These are phyloP conservation scores for Avena atlantica DNA, from an alignment of 176 grass and related monocot species.

Conservation along the genomic window DNA sequence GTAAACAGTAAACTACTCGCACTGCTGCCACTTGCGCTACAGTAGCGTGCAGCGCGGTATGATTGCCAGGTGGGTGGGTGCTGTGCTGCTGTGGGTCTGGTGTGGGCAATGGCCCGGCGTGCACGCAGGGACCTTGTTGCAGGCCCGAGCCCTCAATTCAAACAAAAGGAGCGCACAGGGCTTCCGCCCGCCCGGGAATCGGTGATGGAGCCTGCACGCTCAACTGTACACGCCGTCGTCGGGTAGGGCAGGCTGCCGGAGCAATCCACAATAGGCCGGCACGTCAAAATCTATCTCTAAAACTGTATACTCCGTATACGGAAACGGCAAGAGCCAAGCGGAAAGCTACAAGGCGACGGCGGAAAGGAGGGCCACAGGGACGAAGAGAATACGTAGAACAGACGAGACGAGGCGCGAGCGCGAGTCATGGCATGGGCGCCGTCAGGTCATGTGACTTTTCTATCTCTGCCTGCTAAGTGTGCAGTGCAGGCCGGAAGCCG, in stretches of 20 bases:
- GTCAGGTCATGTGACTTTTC: conserved; percentile 14
- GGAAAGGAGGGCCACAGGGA: background rate
- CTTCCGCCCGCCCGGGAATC: background rate
- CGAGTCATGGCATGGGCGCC: background rate
- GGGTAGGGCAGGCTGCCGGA: background rate
- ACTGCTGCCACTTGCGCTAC: no score
- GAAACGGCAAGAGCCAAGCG: conserved; percentile 25
- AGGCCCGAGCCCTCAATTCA: background rate
- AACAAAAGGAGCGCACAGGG: background rate
- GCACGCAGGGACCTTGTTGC: background rate
- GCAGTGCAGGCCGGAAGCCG: background rate
- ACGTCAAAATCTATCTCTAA: background rate
- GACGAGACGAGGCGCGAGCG: background rate
- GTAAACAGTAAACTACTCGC: no score
- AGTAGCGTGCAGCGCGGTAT: no score
- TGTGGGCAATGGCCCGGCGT: background rate
- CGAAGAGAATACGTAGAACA: no score
- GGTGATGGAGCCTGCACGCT: background rate
- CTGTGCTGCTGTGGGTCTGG: no score
- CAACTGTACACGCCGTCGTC: background rate
- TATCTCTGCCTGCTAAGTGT: background rate
- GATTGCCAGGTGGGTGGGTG: no score
- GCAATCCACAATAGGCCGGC: background rate
- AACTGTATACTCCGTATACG: background rate
- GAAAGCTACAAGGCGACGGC: background rate